Evolutionary conservation across 371 early-diverging fungal genomes (phyloP), one percentile per base, ranked within the genome.

Genomic region (Vairimorpha ceranae): DNA sequence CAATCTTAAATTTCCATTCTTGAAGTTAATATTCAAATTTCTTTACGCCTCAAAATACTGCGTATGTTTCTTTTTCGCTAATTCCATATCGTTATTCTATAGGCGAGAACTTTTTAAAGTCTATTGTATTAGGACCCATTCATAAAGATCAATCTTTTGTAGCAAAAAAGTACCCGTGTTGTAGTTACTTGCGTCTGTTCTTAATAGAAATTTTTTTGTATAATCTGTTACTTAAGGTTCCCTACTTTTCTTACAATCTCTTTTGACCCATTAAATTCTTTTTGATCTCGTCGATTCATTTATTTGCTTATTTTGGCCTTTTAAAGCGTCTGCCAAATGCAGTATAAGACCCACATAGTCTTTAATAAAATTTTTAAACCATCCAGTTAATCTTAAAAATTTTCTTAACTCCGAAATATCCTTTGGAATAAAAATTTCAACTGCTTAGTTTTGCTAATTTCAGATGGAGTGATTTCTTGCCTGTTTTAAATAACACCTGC

Each of bases 1-100:
- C n/a, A 29, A 14, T 3, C 4, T 29, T 12, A 32, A 59, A 10
- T 59, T 59, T 59, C 30, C 12, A 29, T 29, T 29, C 29, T 29
- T 8, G 14, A 23, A 59, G 29, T 73, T 1, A 38, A 48, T 52
- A 32, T 66, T 54, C 45, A 74, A 74, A 38, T 73, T 61, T 27
- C 77, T 52, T 6, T 25, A 66, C 52, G 41, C 58, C 66, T 29
- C 36, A 60, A 6, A 32, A 25, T n/a, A 73, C 59, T 10, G 77
- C 80, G 10, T 66, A 52, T 15, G 68, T 35, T 45, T 77, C 77
- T 36, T 68, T 68, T 35, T 79, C 80, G 15, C 63, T 59, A 19
- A 61, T 71, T 32, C n/a, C 67, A 38, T 67, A 76, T 25, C 46
- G 73, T 60, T 43, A 32, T 64, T 79, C 71, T 41, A 61, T 43